Percentiles rank a stretch among this genome's conserved stretches.
Evolutionary conservation across 2,329 filamentous ascomycete genomes (phyloP).

Genomic region (Penicillium frequentans): DNA sequence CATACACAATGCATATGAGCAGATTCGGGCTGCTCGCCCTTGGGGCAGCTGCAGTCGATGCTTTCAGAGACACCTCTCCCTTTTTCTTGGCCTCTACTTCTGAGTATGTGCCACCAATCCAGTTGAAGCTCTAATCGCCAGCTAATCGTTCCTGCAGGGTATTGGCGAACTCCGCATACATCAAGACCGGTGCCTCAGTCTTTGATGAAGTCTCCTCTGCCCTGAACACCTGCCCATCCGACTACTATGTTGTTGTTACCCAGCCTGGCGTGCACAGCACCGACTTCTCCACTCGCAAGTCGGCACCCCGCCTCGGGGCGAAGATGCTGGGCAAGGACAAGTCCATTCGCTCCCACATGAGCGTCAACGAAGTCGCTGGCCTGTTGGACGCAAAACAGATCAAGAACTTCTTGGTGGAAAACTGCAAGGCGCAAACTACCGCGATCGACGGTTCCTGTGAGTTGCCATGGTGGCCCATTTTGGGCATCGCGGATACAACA

Average conservation of each 20-base stretch:
- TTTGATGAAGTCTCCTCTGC: constrained; percentile 43
- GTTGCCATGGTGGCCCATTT: constrained; percentile 17
- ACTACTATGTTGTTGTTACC: constrained; percentile 73
- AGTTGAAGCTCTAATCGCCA: constrained; percentile 10
- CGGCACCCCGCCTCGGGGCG: constrained; percentile 55
- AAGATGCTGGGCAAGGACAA: constrained; percentile 51
- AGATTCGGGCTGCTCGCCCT: constrained; percentile 50
- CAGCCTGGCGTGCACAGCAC: constrained; percentile 72
- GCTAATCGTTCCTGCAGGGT: constrained; percentile 36
- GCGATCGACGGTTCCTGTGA: constrained; percentile 46
- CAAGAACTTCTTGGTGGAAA: constrained; percentile 42
- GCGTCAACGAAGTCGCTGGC: constrained; percentile 56
- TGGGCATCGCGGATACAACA: not conserved
- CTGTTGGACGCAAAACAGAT: constrained; percentile 47
- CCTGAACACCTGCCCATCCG: constrained; percentile 68
- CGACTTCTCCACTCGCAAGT: constrained; percentile 61
- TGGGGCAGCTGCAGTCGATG: constrained; percentile 61
- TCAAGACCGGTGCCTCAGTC: constrained; percentile 47
- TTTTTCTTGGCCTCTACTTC: constrained; percentile 86
- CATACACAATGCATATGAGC: constrained; percentile 43
- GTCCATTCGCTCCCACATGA: constrained; percentile 55
- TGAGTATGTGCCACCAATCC: constrained; percentile 57
- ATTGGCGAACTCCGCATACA: constrained; percentile 39
- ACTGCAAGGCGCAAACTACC: constrained; percentile 49
- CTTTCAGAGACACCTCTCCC: constrained; percentile 83